Evolutionary conservation across 1,284 basidiomycete genomes (phyloP).

Genomic region (Cystobasidium sp.): DNA sequence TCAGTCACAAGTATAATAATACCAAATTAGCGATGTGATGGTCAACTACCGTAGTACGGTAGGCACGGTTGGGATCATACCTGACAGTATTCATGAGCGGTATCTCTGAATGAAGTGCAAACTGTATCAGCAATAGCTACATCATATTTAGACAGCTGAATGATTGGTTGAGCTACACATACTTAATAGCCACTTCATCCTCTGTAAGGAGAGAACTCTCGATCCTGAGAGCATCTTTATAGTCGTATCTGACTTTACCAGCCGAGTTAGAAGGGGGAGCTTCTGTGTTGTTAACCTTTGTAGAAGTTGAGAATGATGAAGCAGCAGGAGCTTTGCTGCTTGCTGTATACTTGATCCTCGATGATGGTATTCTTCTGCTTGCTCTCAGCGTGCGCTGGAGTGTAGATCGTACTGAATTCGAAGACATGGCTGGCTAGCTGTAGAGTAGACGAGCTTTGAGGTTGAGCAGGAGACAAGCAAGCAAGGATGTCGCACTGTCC

Average conservation of each 20-base stretch:
- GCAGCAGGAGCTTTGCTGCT: too few relatives aligned
- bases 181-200: constrained; percentile 88
- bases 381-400: too few relatives aligned
- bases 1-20: not conserved
- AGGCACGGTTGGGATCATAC: constrained; percentile 57
- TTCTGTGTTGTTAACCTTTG: constrained; percentile 5
- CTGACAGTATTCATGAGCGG: constrained; percentile 82
- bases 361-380: not conserved
- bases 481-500: too few relatives aligned
- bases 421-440: too few relatives aligned
- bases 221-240: constrained; percentile 52
- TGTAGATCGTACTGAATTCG: too few relatives aligned
- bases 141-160: too few relatives aligned
- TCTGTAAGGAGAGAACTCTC: constrained; percentile 71
- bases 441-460: too few relatives aligned
- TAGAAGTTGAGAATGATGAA: constrained; percentile 11
- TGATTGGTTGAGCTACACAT: too few relatives aligned
- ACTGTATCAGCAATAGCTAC: not conserved
- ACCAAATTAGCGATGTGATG: not conserved
- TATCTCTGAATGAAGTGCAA: constrained; percentile 65
- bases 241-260: constrained; percentile 47
- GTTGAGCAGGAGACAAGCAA: too few relatives aligned
- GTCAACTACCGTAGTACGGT: too few relatives aligned
- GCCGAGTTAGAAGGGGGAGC: constrained; percentile 31
- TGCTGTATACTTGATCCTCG: too few relatives aligned